Evolutionary conservation across 202 grass and related monocot species (phyloP).

Genomic region (Schoenoplectus triqueter): DNA sequence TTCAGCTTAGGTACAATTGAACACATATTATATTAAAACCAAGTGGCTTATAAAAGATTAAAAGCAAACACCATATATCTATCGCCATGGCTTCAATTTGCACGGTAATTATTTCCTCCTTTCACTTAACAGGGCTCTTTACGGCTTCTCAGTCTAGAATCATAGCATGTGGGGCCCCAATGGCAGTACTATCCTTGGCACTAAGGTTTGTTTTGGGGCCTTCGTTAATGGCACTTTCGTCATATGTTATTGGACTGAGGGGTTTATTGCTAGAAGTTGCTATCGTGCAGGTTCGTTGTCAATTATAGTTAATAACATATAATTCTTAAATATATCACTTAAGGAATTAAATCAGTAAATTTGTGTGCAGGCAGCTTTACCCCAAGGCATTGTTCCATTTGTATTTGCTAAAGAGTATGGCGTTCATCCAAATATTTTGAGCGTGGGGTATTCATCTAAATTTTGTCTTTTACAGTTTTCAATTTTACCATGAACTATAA

Average conservation of each 20-base stretch:
- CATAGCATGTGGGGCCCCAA: constrained; percentile 69
- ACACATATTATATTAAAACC: constrained; percentile 33
- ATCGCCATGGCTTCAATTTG: not conserved
- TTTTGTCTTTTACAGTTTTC: constrained; percentile 2
- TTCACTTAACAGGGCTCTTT: constrained; percentile 62
- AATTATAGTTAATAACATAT: not conserved
- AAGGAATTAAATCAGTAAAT: constrained; percentile 12
- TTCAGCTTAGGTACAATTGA: constrained; percentile 74
- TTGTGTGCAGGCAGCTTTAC: constrained; percentile 71
- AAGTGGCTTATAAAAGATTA: constrained; percentile 9
- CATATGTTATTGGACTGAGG: constrained; percentile 68
- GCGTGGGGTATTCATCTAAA: constrained; percentile 63
- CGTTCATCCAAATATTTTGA: constrained; percentile 79
- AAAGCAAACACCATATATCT: constrained; percentile 33
- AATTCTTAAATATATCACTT: not conserved
- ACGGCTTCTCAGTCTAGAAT: constrained; percentile 77
- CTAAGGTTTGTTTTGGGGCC: constrained; percentile 86
- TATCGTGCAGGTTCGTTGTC: constrained; percentile 73
- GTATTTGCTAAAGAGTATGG: constrained; percentile 90
- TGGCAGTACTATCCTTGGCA: constrained; percentile 61
- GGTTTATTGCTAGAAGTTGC: constrained; percentile 66
- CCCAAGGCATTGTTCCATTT: constrained; percentile 93
- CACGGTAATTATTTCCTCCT: not conserved
- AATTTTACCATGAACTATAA: not conserved
- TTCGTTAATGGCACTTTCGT: constrained; percentile 61